Conservation (phyloP, 2,329 filamentous ascomycete species). For the Fusarium sp. region DNA sequence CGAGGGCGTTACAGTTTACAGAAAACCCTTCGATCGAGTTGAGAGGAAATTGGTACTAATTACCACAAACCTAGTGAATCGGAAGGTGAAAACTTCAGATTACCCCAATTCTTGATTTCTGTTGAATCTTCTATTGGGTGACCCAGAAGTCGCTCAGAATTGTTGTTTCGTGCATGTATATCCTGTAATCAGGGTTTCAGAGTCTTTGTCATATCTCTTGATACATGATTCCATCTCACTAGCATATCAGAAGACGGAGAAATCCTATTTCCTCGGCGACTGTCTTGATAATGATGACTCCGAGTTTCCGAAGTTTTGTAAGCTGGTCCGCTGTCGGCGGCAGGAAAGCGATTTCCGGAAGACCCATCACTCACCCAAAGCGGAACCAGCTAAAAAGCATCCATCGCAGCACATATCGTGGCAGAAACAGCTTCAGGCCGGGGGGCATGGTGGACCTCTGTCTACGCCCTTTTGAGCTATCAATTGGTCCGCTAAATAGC, state of each 20-base stretch:
- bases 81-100: not conserved
- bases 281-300: not conserved
- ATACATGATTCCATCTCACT: conserved; percentile 53
- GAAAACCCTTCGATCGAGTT: not conserved
- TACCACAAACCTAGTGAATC: not conserved
- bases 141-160: not conserved
- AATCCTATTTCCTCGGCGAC: conserved; percentile 63
- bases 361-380: conserved; percentile 16
- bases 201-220: not conserved
- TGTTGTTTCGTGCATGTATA: not conserved
- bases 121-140: not conserved
- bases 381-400: conserved; percentile 22
- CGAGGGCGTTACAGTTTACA: not conserved
- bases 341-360: conserved; percentile 15
- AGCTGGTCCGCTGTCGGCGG: conserved; percentile 38
- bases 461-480: not conserved
- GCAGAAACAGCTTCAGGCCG: conserved; percentile 7
- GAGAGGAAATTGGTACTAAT: not conserved
- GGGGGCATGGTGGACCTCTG: conserved; percentile 18
- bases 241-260: conserved; percentile 61
- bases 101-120: not conserved
- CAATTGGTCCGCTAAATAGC: conserved; percentile 36
- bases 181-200: not conserved
- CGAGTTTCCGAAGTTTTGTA: conserved; percentile 15
- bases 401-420: conserved; percentile 3